A percentile compares a stretch with the other conserved stretches of the same genome.
phyloP scores from a whole-genome alignment of 83 land plant species.

The Picea abies region DNA sequence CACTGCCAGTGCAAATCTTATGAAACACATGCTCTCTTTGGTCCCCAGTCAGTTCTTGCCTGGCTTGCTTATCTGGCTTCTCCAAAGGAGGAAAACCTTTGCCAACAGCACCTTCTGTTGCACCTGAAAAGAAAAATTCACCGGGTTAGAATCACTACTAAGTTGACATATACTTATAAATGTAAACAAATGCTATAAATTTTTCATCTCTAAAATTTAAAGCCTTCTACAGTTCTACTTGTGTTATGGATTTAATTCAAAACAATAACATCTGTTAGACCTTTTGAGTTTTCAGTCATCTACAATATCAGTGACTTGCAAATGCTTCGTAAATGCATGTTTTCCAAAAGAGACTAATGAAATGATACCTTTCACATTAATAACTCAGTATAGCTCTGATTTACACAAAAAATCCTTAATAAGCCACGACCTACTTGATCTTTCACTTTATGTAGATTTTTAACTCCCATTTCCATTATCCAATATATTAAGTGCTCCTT shows the following conservation, averaged over 20 bases:
- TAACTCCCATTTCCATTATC: neutral
- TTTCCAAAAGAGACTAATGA: neutral
- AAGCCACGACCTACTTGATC: neutral
- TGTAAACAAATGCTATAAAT: too few species aligned
- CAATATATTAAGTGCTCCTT: too few species aligned
- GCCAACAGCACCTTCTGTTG: neutral
- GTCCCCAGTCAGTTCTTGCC: neutral
- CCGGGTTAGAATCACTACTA: neutral
- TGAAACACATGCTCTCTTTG: constrained; percentile 13
- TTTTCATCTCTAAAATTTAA: too few species aligned
- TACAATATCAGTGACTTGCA: neutral
- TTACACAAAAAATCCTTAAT: neutral
- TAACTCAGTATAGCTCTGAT: neutral
- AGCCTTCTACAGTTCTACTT: too few species aligned
- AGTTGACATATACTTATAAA: too few species aligned
- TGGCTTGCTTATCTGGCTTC: constrained; percentile 3
- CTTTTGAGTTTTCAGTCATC: too few species aligned
- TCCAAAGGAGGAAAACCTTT: constrained; percentile 2
- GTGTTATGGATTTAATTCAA: too few species aligned
- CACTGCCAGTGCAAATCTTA: neutral
- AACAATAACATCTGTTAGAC: too few species aligned
- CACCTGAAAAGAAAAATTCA: neutral
- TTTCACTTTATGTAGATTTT: neutral
- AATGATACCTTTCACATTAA: neutral
- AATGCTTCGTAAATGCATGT: neutral